Base-by-base conservation (phyloP, 306 rosid genomes). In the Cajanus cajan region DNA sequence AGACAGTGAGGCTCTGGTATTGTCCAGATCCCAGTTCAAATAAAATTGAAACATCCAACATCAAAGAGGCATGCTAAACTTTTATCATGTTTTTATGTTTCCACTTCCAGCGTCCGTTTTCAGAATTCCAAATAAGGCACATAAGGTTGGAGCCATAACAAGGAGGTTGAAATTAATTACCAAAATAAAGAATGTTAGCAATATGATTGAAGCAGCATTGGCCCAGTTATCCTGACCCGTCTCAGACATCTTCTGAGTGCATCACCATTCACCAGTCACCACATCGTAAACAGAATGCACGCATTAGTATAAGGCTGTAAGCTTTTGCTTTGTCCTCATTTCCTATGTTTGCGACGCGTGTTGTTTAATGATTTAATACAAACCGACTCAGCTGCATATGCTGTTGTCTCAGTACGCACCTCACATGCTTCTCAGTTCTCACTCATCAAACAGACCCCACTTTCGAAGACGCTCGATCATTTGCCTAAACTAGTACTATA, bases 11-110 rank as follows among this genome's bases (percentile, higher is more conserved):
- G 18, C 54, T 55, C 14, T 21, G 6, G 5, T 54, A 48, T 16
- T 33, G 24, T 68, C 34, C 47, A 37, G 16, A n/a, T 54, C 18
- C 33, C 36, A 7, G 12, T 16, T 43, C 14, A 77, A 31, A 34
- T 24, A 50, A 65, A 77, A 39, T 54, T 24, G 75, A 77, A 77
- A 77, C 54, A 77, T 51, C 50, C 25, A 67, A n/a, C 55, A 50
- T 48, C 15, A 28, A 44, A 45, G 10, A 50, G 5, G 12, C 72
- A 65, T 25, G 13, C 22, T 54, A 67, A 40, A 2, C 52, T n/a
- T 4, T 28, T 62, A 16, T 66, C 77, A 34, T 68, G 48, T n/a
- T 33, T 54, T 44, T 77, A 44, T 71, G 65, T 79, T n/a, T n/a
- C n/a, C n/a, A n/a, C n/a, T 41, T 40, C 41, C 21, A 6, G 40